Percentiles rank a stretch among this genome's conserved stretches.
Conservation (phyloP, 2,329 filamentous ascomycete species). For the Fusarium nisikadoi region DNA sequence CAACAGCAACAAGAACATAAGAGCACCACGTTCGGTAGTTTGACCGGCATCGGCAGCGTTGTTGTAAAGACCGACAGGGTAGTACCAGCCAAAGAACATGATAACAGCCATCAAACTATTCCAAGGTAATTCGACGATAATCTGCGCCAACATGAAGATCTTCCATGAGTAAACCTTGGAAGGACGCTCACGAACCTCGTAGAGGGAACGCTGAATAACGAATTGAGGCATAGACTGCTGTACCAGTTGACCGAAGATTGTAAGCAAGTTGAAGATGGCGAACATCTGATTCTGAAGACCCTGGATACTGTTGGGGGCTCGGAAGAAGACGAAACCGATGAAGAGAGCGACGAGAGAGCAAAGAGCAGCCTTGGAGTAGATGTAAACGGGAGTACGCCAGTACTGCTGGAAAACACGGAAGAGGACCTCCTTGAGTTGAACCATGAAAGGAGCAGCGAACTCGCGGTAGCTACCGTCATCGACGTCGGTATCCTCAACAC, state of each 20-base stretch:
- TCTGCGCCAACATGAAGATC: slow-evolving; percentile 84
- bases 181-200: slow-evolving; percentile 86
- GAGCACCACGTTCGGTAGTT: slow-evolving; percentile 74
- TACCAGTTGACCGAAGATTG: slow-evolving; percentile 81
- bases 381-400: slow-evolving; percentile 90
- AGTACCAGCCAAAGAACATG: slow-evolving; percentile 87
- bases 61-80: slow-evolving; percentile 79
- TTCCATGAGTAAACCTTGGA: slow-evolving; percentile 88
- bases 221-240: slow-evolving; percentile 90
- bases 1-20: slow-evolving; percentile 82
- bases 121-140: slow-evolving; percentile 88
- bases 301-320: slow-evolving; percentile 75
- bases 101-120: slow-evolving; percentile 80
- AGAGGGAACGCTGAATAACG: slow-evolving; percentile 81
- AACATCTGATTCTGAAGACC: slow-evolving; percentile 90
- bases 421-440: slow-evolving; percentile 75
- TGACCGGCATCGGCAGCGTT: slow-evolving; percentile 73
- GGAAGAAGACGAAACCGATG: slow-evolving; percentile 84
- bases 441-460: slow-evolving; percentile 79
- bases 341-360: slow-evolving; percentile 75
- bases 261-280: slow-evolving; percentile 84
- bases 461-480: slow-evolving; percentile 69
- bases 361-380: slow-evolving; percentile 82
- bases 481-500: slow-evolving; percentile 44
- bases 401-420: slow-evolving; percentile 88